These are phyloP conservation scores for Hibiscus syriacus DNA, from an alignment of 345 rosid species.

Conservation along the genomic window DNA sequence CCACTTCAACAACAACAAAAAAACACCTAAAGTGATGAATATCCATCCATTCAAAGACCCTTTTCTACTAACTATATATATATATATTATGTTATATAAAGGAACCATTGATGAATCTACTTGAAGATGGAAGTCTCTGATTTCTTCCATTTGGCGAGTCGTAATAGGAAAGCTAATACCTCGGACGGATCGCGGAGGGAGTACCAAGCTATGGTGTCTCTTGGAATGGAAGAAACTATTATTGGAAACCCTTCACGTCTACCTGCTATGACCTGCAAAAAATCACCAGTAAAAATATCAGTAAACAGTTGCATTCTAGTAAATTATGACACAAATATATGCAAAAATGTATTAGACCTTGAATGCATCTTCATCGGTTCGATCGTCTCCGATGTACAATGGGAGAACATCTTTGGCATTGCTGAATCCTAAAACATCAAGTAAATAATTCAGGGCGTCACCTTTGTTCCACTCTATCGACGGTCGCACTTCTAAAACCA, in stretches of 20 bases:
- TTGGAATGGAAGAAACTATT: constrained; percentile 36
- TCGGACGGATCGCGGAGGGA: constrained; percentile 39
- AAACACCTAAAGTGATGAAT: neutral
- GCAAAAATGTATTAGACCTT: constrained; percentile 25
- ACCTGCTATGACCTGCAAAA: constrained; percentile 29
- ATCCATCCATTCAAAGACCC: neutral
- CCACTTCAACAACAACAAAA: neutral
- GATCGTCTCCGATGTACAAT: constrained; percentile 52
- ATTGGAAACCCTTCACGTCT: constrained; percentile 40
- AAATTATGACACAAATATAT: too few relatives aligned
- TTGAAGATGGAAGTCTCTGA: constrained; percentile 16
- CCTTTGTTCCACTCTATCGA: constrained; percentile 58
- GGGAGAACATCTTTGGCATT: constrained; percentile 39
- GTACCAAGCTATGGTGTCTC: constrained; percentile 41
- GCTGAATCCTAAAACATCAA: constrained; percentile 33
- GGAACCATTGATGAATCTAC: neutral
- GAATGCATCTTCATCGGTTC: constrained; percentile 62
- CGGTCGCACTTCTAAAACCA: constrained; percentile 58
- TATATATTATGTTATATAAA: neutral
- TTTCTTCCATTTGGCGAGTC: constrained; percentile 26
- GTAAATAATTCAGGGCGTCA: constrained; percentile 40
- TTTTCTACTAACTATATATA: neutral
- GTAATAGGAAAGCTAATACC: constrained; percentile 23
- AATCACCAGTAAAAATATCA: too few relatives aligned
- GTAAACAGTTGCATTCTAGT: neutral